phyloP scores from a whole-genome alignment of 257 asterid genomes.

The Rehmannia glutinosa region DNA sequence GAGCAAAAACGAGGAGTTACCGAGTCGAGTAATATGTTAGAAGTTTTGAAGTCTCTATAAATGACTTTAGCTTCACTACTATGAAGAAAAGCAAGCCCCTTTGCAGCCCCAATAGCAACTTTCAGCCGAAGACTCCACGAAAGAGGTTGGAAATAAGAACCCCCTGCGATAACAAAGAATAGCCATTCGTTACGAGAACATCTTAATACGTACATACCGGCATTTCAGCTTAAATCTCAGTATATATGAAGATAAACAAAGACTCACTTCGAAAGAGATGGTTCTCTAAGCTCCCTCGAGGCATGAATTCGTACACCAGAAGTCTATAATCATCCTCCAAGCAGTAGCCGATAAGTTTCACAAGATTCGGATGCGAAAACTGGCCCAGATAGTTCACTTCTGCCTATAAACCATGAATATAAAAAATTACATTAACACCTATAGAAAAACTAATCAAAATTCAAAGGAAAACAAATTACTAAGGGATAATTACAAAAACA shows the following conservation, averaged over 20 bases:
- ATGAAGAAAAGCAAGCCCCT: conserved; percentile 91
- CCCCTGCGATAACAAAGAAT: conserved; percentile 44
- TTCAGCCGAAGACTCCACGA: conserved; percentile 86
- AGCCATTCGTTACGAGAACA: neutral
- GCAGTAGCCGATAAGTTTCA: conserved; percentile 56
- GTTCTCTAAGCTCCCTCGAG: conserved; percentile 64
- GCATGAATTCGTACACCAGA: conserved; percentile 57
- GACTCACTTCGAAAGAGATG: conserved; percentile 71
- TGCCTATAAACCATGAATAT: conserved; percentile 31
- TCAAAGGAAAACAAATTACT: conserved; percentile 1
- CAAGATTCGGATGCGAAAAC: conserved; percentile 58
- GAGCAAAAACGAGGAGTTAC: conserved; percentile 32
- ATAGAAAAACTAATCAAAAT: neutral
- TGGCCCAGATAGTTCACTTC: conserved; percentile 61
- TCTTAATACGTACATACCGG: neutral
- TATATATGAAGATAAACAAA: neutral
- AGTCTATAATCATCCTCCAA: conserved; percentile 59
- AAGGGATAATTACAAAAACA: too few species aligned
- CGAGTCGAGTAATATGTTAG: conserved; percentile 80
- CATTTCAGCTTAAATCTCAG: neutral
- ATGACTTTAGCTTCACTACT: conserved; percentile 77
- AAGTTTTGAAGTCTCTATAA: conserved; percentile 79
- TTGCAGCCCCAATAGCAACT: conserved; percentile 88
- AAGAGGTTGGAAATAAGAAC: conserved; percentile 89
- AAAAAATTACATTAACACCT: neutral